Evolutionary conservation across 768 basidiomycete genomes (phyloP).

Genomic region (Pisolithus orientalis): DNA sequence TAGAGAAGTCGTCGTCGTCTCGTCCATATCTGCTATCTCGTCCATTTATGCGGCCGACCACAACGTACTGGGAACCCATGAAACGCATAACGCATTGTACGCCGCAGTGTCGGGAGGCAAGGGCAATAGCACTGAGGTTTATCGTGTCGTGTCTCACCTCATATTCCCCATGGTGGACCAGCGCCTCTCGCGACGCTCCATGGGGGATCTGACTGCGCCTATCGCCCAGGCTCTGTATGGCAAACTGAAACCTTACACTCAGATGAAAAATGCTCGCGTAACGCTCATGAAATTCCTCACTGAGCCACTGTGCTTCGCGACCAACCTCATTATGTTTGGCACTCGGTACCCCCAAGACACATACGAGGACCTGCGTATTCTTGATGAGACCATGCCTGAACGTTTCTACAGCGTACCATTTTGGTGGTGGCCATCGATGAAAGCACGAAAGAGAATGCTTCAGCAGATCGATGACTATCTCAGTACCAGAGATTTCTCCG

Average conservation of each 20-base stretch:
- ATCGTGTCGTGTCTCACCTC: conserved; percentile 9
- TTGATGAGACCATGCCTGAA: too few species aligned
- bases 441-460: conserved; percentile 3
- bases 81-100: conserved; percentile 6
- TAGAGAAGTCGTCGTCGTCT: conserved; percentile 12
- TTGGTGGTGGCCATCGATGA: too few species aligned
- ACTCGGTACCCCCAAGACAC: too few species aligned
- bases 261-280: too few species aligned
- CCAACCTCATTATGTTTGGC: neutral
- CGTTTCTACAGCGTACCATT: neutral
- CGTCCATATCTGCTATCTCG: conserved; percentile 11
- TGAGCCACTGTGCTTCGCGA: too few species aligned
- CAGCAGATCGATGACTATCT: too few species aligned
- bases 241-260: too few species aligned
- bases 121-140: neutral
- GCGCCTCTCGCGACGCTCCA: conserved; percentile 7
- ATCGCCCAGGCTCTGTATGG: conserved; percentile 3
- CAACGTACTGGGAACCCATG: neutral
- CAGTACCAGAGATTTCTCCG: too few species aligned
- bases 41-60: conserved; percentile 5
- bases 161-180: conserved; percentile 20
- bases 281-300: too few species aligned
- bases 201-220: conserved; percentile 6
- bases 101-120: conserved; percentile 1
- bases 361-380: too few species aligned